Evolutionary conservation across 2,329 filamentous ascomycete genomes (phyloP), one percentile per base, ranked within the genome.

Genomic region (Fusarium succisae): DNA sequence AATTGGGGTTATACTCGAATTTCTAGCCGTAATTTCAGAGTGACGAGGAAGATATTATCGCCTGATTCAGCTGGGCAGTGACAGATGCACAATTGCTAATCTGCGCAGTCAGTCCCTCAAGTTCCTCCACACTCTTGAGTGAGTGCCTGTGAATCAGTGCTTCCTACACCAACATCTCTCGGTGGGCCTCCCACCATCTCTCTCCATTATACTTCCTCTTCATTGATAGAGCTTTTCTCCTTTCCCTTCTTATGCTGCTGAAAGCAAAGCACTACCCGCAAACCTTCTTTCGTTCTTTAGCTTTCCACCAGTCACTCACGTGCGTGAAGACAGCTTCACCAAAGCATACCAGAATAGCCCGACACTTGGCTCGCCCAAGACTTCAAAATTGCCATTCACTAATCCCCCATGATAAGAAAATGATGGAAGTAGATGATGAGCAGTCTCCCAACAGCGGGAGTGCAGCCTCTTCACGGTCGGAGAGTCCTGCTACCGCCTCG

Each of bases 141-240:
- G n/a, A n/a, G n/a, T n/a, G n/a, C n/a, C n/a, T n/a, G 55, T 74
- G 71, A 74, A 56, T 74, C 72, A 74, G 59, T 45, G 43, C 43
- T 44, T 41, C 38, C 22, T 38, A 20, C 35, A 50, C 20, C n/a
- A 47, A 30, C 26, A 41, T 28, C 38, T 37, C 50, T 55, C 28
- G 32, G 30, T 61, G 26, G 39, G 15, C 8, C 38, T 44, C 37
- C 24, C 47, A 18, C 39, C 35, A 28, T 35, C n/a, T 54, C 37
- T 15, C 18, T 26, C 26, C 28, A n/a, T 45, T 26, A 15, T n/a
- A 11, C 6, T 5, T 20, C 13, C 15, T 11, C 13, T 17, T 30
- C 17, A 3, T 32, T 32, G 24, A 20, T 22, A 26, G 4, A n/a
- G 17, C n/a, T 18, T 32, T 43, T 15, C 1, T 12, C 20, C 26